Evolutionary conservation across 257 asterid species (phyloP).

Genomic region (Plantago elongata): DNA sequence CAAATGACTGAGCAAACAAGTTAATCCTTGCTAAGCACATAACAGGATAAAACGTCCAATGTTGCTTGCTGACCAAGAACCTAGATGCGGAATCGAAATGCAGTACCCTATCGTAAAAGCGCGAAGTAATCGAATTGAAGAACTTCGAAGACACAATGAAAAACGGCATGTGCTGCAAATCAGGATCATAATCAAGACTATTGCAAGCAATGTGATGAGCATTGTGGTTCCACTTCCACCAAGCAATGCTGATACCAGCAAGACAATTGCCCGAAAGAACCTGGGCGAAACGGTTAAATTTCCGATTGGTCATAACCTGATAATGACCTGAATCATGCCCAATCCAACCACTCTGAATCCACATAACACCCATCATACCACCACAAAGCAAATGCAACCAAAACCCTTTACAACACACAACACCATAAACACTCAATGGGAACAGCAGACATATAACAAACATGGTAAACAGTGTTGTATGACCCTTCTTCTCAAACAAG

Average conservation of each 20-base stretch:
- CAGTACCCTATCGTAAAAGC: slow-evolving; percentile 47
- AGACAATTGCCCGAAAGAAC: slow-evolving; percentile 63
- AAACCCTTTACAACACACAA: slow-evolving; percentile 43
- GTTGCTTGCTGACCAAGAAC: slow-evolving; percentile 65
- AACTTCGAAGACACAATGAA: slow-evolving; percentile 70
- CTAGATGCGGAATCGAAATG: slow-evolving; percentile 49
- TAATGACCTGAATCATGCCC: slow-evolving; percentile 93
- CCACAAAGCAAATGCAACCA: slow-evolving; percentile 55
- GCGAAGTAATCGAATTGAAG: slow-evolving; percentile 57
- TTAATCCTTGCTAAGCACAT: slow-evolving; percentile 79
- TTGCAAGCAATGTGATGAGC: slow-evolving; percentile 89
- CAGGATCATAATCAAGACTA: slow-evolving; percentile 84
- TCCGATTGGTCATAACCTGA: slow-evolving; percentile 44
- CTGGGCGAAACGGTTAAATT: slow-evolving; percentile 46
- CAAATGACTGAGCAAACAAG: slow-evolving; percentile 61
- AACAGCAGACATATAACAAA: slow-evolving; percentile 33
- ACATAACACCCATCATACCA: slow-evolving; percentile 61
- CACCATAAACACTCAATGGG: slow-evolving; percentile 51
- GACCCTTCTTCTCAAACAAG: slow-evolving; percentile 65
- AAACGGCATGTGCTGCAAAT: slow-evolving; percentile 76
- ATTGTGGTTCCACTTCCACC: slow-evolving; percentile 93
- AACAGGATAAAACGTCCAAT: slow-evolving; percentile 75
- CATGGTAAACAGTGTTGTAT: slow-evolving; percentile 31
- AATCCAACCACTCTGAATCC: slow-evolving; percentile 97
- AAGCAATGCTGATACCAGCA: slow-evolving; percentile 78